phyloP scores from a whole-genome alignment of 1,284 basidiomycete species.

The Sporisorium reilianum region DNA sequence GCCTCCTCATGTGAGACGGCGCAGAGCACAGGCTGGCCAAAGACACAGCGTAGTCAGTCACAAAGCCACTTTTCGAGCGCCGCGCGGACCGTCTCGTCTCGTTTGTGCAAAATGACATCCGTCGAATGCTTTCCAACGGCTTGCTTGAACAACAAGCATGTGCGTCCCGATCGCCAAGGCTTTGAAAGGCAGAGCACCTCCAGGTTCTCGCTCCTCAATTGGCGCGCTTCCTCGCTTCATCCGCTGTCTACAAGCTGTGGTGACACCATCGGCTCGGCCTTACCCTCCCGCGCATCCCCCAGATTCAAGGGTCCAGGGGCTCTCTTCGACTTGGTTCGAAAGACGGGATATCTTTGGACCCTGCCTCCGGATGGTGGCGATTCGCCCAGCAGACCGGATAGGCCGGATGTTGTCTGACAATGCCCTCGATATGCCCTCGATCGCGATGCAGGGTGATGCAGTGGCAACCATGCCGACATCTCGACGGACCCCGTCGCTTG shows the following conservation, averaged over 20 bases:
- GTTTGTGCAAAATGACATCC: neutral
- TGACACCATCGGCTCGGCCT: neutral
- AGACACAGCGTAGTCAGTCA: too few relatives aligned
- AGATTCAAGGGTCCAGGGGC: constrained; percentile 2
- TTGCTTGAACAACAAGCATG: neutral
- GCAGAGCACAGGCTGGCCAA: too few relatives aligned
- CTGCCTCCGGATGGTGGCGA: neutral
- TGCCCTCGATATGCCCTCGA: too few relatives aligned
- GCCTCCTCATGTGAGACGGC: too few relatives aligned
- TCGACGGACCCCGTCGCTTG: too few relatives aligned
- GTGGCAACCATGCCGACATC: neutral
- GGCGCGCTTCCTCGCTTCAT: too few relatives aligned
- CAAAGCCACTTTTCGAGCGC: neutral
- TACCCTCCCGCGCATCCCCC: neutral
- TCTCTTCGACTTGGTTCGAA: neutral
- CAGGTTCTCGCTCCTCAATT: neutral
- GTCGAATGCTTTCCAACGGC: neutral
- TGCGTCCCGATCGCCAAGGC: constrained; percentile 7
- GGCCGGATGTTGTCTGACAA: too few relatives aligned
- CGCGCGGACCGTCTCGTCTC: constrained; percentile 1
- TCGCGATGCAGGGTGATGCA: neutral
- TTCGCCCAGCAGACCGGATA: neutral
- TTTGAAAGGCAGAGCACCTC: neutral
- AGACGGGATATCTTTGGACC: neutral
- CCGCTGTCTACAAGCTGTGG: too few relatives aligned